A percentile compares a stretch with the other conserved stretches of the same genome.
These are phyloP conservation scores for Aureobasidium mangrovei DNA, from an alignment of 2,329 filamentous ascomycete genomes.

Conservation along the genomic window DNA sequence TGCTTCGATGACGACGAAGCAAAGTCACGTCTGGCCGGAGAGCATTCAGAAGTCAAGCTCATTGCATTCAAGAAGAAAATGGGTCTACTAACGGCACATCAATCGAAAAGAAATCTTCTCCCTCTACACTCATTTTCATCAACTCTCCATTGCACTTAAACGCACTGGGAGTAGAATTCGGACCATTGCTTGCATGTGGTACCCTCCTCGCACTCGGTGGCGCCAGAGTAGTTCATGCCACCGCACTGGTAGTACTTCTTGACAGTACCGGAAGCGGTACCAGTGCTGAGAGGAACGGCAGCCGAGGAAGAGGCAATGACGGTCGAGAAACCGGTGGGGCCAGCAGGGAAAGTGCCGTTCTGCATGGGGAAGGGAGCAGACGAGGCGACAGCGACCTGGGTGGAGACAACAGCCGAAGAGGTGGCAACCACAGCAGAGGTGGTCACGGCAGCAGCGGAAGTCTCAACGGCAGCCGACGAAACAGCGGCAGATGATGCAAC, in stretches of 20 bases:
- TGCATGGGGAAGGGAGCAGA: background rate
- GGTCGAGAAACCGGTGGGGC: background rate
- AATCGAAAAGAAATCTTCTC: too few relatives aligned
- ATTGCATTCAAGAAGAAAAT: too few relatives aligned
- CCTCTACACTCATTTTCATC: too few relatives aligned
- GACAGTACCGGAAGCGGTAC: conserved; percentile 12
- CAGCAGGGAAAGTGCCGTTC: background rate
- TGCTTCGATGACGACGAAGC: too few relatives aligned
- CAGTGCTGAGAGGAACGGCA: background rate
- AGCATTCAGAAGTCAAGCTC: too few relatives aligned
- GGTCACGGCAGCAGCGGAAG: conserved; percentile 16
- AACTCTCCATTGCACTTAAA: background rate
- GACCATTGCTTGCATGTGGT: conserved; percentile 28
- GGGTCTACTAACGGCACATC: too few relatives aligned
- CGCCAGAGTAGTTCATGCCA: conserved; percentile 27
- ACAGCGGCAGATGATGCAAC: background rate
- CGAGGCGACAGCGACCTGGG: background rate
- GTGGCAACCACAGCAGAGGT: conserved; percentile 16
- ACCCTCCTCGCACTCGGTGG: conserved; percentile 27
- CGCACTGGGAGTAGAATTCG: conserved; percentile 33
- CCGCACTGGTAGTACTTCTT: conserved; percentile 27
- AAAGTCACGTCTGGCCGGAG: too few relatives aligned
- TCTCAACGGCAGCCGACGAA: conserved; percentile 18
- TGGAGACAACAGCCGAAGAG: conserved; percentile 12
- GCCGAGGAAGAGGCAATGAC: background rate